These are phyloP conservation scores for Podaxis mareebaensis DNA, from an alignment of 768 basidiomycete genomes.

Conservation along the genomic window DNA sequence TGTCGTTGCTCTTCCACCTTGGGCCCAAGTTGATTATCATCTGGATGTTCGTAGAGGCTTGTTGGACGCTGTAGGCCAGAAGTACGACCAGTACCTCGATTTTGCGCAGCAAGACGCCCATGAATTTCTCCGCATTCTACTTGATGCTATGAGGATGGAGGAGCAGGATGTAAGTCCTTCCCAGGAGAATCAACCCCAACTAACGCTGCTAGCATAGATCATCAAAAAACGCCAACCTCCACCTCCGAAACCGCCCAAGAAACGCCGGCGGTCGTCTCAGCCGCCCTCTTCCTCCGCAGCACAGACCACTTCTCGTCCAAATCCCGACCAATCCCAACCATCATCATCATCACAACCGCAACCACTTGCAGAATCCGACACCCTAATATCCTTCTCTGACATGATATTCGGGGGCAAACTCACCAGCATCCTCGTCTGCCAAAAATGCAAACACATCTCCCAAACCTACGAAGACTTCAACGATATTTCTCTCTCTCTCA, in stretches of 20 bases:
- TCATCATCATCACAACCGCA: constrained; percentile 16
- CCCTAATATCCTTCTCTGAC: constrained; percentile 75
- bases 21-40: constrained; percentile 2
- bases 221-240: constrained; percentile 74
- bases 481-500: constrained; percentile 89
- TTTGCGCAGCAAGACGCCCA: constrained; percentile 97
- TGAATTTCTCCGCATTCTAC: constrained; percentile 85
- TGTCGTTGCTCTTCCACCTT: constrained; percentile 3
- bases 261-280: constrained; percentile 36
- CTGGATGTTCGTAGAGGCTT: constrained; percentile 46
- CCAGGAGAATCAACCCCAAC: not conserved
- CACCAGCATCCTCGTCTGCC: constrained; percentile 91
- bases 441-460: constrained; percentile 91
- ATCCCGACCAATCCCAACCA: constrained; percentile 10
- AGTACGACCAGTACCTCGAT: constrained; percentile 94
- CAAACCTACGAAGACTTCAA: constrained; percentile 93
- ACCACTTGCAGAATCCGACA: constrained; percentile 31
- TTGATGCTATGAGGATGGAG: constrained; percentile 94
- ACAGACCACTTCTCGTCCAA: constrained; percentile 1
- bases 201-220: constrained; percentile 43
- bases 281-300: constrained; percentile 14
- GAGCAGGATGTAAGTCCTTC: constrained; percentile 72
- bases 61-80: constrained; percentile 68
- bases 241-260: constrained; percentile 34
- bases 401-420: constrained; percentile 90